phyloP scores from a whole-genome alignment of 148 eudicot species.

The Cornus florida region DNA sequence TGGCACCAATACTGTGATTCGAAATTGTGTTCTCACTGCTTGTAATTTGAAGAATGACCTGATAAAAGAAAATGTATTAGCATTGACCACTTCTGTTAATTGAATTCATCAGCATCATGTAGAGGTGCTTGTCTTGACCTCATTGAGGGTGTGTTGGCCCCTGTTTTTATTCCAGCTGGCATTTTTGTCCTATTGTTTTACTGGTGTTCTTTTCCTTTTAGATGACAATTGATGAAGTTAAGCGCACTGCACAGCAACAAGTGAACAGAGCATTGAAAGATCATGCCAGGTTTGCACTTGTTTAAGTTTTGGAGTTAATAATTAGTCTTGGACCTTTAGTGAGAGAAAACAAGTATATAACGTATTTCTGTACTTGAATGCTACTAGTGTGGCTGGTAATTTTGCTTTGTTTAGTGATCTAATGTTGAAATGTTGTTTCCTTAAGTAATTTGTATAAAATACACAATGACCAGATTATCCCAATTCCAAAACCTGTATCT shows the following conservation, averaged over 20 bases:
- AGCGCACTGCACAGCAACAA: slow-evolving; percentile 83
- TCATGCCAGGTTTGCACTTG: slow-evolving; percentile 58
- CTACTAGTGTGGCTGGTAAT: background rate
- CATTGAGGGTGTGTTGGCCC: background rate
- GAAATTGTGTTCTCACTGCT: background rate
- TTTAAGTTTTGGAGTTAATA: background rate
- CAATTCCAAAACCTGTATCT: background rate
- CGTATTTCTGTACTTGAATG: background rate
- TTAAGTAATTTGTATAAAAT: background rate
- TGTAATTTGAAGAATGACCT: background rate
- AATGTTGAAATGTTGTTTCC: background rate
- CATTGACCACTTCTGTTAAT: background rate
- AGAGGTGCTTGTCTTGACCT: background rate
- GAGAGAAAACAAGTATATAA: background rate
- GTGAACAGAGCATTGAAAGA: slow-evolving; percentile 84
- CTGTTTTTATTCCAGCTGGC: background rate
- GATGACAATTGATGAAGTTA: slow-evolving; percentile 95
- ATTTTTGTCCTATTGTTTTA: background rate
- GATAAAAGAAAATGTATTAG: background rate
- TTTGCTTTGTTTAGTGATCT: background rate
- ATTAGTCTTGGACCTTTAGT: background rate
- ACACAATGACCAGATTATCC: background rate
- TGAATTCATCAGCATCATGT: background rate
- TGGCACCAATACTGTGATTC: background rate
- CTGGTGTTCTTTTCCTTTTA: slow-evolving; percentile 21